phyloP scores from a whole-genome alignment of 2,329 filamentous ascomycete genomes.

The Saccharata proteae region DNA sequence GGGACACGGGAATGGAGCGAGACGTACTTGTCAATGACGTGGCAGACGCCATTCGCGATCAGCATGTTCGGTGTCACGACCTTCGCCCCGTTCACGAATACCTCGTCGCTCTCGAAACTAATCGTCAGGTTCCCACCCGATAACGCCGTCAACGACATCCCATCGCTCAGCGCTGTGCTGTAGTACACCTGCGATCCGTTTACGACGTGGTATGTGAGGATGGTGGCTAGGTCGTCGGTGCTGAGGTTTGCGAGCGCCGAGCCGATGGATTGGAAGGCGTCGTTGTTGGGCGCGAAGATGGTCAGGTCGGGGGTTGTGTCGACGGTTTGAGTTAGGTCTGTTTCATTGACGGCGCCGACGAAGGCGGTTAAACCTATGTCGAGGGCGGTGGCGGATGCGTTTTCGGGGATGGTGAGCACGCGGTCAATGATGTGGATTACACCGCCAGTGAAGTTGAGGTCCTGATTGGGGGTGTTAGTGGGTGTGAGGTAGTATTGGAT shows the following conservation, averaged over 20 bases:
- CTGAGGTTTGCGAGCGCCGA: conserved; percentile 38
- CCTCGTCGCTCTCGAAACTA: conserved; percentile 16
- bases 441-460: conserved; percentile 33
- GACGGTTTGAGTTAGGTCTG: conserved; percentile 30
- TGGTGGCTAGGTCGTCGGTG: conserved; percentile 33
- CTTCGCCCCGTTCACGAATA: conserved; percentile 34
- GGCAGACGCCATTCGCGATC: conserved; percentile 33
- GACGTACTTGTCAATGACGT: conserved; percentile 44
- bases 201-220: conserved; percentile 55
- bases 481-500: conserved; percentile 1
- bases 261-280: conserved; percentile 46
- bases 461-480: conserved; percentile 13
- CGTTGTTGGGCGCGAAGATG: conserved; percentile 52
- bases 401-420: conserved; percentile 28
- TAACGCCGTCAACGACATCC: conserved; percentile 24
- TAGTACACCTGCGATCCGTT: conserved; percentile 44
- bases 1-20: background rate
- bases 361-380: conserved; percentile 28
- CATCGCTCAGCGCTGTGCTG: conserved; percentile 28
- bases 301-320: conserved; percentile 40
- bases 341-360: conserved; percentile 27
- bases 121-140: conserved; percentile 29
- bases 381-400: conserved; percentile 18
- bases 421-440: conserved; percentile 36
- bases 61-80: conserved; percentile 31